These are phyloP conservation scores for Aegilops bicornis DNA, from an alignment of 176 grass and related monocot species.

Conservation along the genomic window DNA sequence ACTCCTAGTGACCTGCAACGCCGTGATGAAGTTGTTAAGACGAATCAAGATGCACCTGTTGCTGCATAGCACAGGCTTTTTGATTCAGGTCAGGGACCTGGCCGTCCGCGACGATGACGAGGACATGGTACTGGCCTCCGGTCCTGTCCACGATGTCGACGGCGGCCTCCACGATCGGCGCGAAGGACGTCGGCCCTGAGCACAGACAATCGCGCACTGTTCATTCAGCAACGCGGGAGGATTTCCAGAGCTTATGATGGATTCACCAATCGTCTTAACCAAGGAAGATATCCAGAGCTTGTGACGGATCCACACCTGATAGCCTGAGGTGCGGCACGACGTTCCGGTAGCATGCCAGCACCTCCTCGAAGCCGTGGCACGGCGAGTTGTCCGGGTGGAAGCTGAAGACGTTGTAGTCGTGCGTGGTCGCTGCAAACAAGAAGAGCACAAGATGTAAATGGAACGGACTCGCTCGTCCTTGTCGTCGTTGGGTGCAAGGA, in stretches of 20 bases:
- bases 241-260: too few species aligned
- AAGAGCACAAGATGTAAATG: background rate
- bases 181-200: constrained; percentile 85
- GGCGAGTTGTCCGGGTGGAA: constrained; percentile 71
- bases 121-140: constrained; percentile 83
- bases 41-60: background rate
- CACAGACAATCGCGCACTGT: background rate
- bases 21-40: background rate
- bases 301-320: constrained; percentile 34
- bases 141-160: constrained; percentile 86
- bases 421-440: constrained; percentile 61
- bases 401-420: constrained; percentile 79
- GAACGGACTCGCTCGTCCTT: background rate
- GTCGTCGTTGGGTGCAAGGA: background rate
- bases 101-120: constrained; percentile 88
- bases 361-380: constrained; percentile 95
- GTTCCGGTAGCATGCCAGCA: constrained; percentile 70
- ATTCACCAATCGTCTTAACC: too few species aligned
- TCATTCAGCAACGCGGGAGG: background rate
- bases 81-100: constrained; percentile 45
- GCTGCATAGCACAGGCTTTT: background rate
- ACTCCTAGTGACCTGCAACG: constrained; percentile 71
- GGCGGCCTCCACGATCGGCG: constrained; percentile 76
- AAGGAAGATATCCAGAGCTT: too few species aligned
- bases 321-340: constrained; percentile 75